Evolutionary conservation across 306 rosid genomes (phyloP).

Genomic region (Dryas drummondii): DNA sequence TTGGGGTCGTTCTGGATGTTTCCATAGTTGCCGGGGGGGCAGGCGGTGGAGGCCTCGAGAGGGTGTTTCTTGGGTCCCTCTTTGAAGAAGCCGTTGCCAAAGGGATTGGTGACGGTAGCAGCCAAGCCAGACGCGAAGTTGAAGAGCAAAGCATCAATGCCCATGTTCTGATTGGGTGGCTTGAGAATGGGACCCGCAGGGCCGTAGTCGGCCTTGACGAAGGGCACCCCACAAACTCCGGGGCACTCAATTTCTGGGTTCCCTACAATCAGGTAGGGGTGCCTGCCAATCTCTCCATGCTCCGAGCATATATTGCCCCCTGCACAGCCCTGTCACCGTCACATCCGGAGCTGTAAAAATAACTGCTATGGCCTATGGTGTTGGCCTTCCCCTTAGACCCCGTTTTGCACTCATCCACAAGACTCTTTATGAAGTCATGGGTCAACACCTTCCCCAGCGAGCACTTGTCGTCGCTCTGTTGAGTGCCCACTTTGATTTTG

Average conservation of each 20-base stretch:
- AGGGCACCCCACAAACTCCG: conserved; percentile 55
- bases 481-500: conserved; percentile 22
- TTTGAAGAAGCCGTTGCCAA: conserved; percentile 29
- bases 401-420: conserved; percentile 11
- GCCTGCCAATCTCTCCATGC: conserved; percentile 40
- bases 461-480: conserved; percentile 26
- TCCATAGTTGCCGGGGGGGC: not conserved
- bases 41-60: conserved; percentile 18
- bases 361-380: conserved; percentile 31
- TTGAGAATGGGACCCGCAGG: not conserved
- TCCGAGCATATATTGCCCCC: conserved; percentile 49
- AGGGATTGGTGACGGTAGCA: conserved; percentile 51
- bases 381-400: conserved; percentile 16
- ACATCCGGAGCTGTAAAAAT: conserved; percentile 32
- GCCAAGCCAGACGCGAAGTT: conserved; percentile 58
- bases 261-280: conserved; percentile 45
- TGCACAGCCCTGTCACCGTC: conserved; percentile 41
- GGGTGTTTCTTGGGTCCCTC: conserved; percentile 1
- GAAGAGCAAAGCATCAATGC: conserved; percentile 46
- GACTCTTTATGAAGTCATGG: conserved; percentile 32
- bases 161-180: conserved; percentile 46
- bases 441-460: conserved; percentile 46
- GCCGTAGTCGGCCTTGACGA: conserved; percentile 4
- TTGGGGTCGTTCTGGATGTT: not conserved
- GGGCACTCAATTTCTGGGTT: conserved; percentile 60